Evolutionary conservation across 2,329 filamentous ascomycete genomes (phyloP), one percentile per base, ranked within the genome.

Genomic region (Ophiostoma ulmi): DNA sequence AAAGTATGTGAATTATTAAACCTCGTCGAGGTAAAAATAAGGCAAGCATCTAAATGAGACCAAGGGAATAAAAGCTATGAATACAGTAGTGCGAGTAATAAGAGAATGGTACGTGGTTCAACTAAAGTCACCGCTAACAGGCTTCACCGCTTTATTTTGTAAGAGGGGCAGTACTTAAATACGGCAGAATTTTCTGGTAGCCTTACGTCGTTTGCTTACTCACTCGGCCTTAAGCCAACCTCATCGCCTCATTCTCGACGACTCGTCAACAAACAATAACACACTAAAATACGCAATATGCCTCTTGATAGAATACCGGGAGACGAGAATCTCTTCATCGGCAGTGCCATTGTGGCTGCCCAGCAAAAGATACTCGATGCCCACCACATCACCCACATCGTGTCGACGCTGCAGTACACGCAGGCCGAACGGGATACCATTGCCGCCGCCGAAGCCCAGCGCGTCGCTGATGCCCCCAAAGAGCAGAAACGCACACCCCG

Each of bases 321-420:
- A 39, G 85, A 88, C 74, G 84, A 90, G 73, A 88, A 91, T 73
- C 83, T 95, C 74, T 94, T 90, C 79, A 89, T 95, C 75, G 91
- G 92, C 80, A 97, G 94, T 71, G 86, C 97, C 74, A 94, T 94
- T 82, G 88, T 90, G 61, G 82, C 97, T 73, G 88, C 89, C 72
- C 89, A 91, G 73, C 89, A 89, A 3, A 67, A 72, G 85, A 90
- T 70, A 85, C 89, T 48, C 84, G 98, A 67, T 81, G 86, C 74
- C 73, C 87, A 88, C 74, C 88, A 90, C 74, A 93, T 99, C 78
- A 97, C 93, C 2, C 94, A 97, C 80, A 87, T 98, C 39, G 84
- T 98, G n/a, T 97, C 94, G 5, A 91, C 95, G 72, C 80, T 87
- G 76, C 83, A 84, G 72, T 80, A 78, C 73, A 78, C 78, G 3